Percentiles rank a stretch among this genome's conserved stretches.
phyloP scores from a whole-genome alignment of 352 stramenopile genomes.

The Halophytophthora polymorphica region DNA sequence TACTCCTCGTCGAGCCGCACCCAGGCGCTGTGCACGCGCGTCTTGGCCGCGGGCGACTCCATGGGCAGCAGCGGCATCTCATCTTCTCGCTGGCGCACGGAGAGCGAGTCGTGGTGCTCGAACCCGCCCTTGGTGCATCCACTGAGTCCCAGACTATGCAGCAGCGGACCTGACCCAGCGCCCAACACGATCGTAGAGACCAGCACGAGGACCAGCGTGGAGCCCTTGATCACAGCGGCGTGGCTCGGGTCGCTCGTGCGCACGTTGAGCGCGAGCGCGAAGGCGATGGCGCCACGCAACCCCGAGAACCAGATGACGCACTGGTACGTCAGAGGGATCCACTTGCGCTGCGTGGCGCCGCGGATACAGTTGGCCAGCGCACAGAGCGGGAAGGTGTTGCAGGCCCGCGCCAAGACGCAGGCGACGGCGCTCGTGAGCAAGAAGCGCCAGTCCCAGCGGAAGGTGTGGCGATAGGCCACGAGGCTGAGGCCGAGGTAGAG shows the following conservation, averaged over 20 bases:
- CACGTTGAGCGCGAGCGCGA: constrained; percentile 84
- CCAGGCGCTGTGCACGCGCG: too few species aligned
- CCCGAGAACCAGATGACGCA: constrained; percentile 92
- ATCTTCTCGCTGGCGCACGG: too few species aligned
- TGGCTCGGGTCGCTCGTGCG: constrained; percentile 35
- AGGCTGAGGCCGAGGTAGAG: constrained; percentile 72
- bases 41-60: too few species aligned
- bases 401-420: constrained; percentile 45
- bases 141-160: too few species aligned
- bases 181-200: constrained; percentile 8
- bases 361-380: constrained; percentile 47
- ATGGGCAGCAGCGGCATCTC: too few species aligned
- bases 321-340: constrained; percentile 68
- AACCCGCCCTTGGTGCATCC: too few species aligned
- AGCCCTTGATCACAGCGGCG: constrained; percentile 58
- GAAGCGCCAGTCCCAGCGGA: constrained; percentile 73
- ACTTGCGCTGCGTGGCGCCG: constrained; percentile 17
- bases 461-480: constrained; percentile 51
- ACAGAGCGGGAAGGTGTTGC: constrained; percentile 80
- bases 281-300: constrained; percentile 91
- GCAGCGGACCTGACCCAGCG: too few species aligned
- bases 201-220: constrained; percentile 60
- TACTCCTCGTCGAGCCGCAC: too few species aligned
- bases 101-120: too few species aligned
- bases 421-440: constrained; percentile 44